Percentiles rank a stretch among this genome's conserved stretches.
Evolutionary conservation across 257 asterid genomes (phyloP).

Genomic region (Scutellaria barbata): DNA sequence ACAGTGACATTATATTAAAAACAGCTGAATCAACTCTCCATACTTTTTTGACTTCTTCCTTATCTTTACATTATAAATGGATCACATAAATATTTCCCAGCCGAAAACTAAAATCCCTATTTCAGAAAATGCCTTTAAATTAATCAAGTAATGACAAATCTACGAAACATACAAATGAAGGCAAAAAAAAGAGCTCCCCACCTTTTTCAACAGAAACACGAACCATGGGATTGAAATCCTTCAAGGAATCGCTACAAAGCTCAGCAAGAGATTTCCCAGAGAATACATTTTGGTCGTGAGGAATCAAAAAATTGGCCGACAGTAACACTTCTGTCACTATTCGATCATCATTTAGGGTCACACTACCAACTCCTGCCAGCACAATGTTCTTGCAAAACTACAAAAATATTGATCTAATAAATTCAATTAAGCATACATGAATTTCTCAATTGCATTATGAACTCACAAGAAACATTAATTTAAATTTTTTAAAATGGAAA

Average conservation of each 20-base stretch:
- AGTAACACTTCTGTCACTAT: constrained; percentile 65
- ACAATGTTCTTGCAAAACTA: constrained; percentile 98
- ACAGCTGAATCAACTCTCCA: constrained; percentile 6
- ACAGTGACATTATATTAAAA: background rate
- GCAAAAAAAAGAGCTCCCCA: constrained; percentile 24
- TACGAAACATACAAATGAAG: background rate
- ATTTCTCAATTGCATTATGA: background rate
- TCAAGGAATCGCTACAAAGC: constrained; percentile 88
- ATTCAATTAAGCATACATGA: constrained; percentile 12
- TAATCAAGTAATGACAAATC: background rate
- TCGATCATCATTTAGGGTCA: constrained; percentile 86
- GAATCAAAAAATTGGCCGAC: constrained; percentile 80
- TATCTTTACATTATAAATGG: background rate
- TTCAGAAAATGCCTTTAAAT: constrained; percentile 4
- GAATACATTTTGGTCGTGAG: constrained; percentile 50
- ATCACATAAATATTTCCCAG: background rate
- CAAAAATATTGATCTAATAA: constrained; percentile 17
- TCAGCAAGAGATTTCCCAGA: constrained; percentile 78
- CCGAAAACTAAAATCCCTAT: constrained; percentile 20
- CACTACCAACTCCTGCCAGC: constrained; percentile 96
- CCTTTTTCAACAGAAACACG: constrained; percentile 87
- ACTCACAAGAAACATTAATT: background rate
- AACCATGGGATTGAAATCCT: constrained; percentile 97
- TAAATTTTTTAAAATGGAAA: background rate
- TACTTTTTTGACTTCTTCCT: background rate